Conservation (phyloP, 2,329 filamentous ascomycete species). For the Colletotrichum sp. region DNA sequence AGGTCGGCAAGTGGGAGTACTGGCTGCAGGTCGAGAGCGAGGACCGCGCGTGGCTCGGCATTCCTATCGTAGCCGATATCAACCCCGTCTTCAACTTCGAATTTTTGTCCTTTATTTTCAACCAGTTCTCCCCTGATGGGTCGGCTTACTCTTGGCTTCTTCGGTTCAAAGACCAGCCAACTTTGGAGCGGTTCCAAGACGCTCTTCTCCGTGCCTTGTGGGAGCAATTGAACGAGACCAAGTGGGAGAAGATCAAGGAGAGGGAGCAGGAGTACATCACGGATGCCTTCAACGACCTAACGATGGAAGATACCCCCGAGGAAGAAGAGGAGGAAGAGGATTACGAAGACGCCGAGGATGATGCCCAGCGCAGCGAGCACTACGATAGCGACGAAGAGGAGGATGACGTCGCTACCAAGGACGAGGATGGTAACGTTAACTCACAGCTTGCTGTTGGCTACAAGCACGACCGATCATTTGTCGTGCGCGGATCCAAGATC, state of each 20-base stretch:
- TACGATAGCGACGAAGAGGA: conserved; percentile 77
- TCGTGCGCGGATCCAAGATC: conserved; percentile 96
- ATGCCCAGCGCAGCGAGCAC: conserved; percentile 71
- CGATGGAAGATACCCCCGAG: conserved; percentile 77
- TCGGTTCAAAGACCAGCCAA: conserved; percentile 83
- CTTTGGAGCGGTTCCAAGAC: conserved; percentile 87
- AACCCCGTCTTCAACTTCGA: conserved; percentile 98
- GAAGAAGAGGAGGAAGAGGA: conserved; percentile 56
- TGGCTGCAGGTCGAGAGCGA: conserved; percentile 86
- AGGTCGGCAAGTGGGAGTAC: conserved; percentile 91
- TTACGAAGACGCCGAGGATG: conserved; percentile 66
- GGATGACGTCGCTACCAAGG: conserved; percentile 71
- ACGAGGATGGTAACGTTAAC: conserved; percentile 84
- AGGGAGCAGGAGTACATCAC: conserved; percentile 93
- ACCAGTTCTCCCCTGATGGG: conserved; percentile 88
- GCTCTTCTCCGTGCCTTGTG: conserved; percentile 94
- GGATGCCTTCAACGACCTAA: conserved; percentile 93
- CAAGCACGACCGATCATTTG: conserved; percentile 96
- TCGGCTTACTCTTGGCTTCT: conserved; percentile 95
- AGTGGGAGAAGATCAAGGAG: conserved; percentile 93
- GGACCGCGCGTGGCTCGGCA: conserved; percentile 84
- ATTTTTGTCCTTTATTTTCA: conserved; percentile 99
- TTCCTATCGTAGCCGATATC: conserved; percentile 85
- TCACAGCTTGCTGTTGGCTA: conserved; percentile 95
- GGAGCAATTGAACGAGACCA: conserved; percentile 93